Conservation (phyloP, 805 yeast genomes). For the Kurtzmaniella fragi region DNA sequence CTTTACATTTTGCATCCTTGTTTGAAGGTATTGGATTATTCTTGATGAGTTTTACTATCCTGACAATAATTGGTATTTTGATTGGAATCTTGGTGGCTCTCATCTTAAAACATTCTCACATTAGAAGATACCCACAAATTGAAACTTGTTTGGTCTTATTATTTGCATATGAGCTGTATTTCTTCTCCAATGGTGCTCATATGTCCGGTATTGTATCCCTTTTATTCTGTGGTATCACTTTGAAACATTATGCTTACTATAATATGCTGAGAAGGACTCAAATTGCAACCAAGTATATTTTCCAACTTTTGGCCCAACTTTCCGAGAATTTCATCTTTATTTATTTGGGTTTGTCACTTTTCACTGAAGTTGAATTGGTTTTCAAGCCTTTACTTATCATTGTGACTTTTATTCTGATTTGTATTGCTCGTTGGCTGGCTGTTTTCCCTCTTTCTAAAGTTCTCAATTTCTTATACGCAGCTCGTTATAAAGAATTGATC, state of each 20-base stretch:
- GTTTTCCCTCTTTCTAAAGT: slow-evolving; percentile 89
- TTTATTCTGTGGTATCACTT: slow-evolving; percentile 91
- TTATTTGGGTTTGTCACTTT: slow-evolving; percentile 86
- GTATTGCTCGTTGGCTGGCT: slow-evolving; percentile 95
- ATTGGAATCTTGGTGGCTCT: slow-evolving; percentile 88
- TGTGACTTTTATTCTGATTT: slow-evolving; percentile 82
- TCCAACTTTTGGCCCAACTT: slow-evolving; percentile 89
- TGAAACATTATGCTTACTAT: slow-evolving; percentile 94
- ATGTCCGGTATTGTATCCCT: slow-evolving; percentile 98
- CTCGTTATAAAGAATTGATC: slow-evolving; percentile 44
- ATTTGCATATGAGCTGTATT: slow-evolving; percentile 93
- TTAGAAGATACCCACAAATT: slow-evolving; percentile 92
- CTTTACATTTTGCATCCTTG: slow-evolving; percentile 64
- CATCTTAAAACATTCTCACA: slow-evolving; percentile 84
- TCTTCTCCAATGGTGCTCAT: slow-evolving; percentile 97
- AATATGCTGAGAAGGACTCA: slow-evolving; percentile 98
- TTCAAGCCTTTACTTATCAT: slow-evolving; percentile 92
- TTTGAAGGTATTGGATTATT: slow-evolving; percentile 94
- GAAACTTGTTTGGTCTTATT: slow-evolving; percentile 89
- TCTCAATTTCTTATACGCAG: slow-evolving; percentile 71
- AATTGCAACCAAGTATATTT: slow-evolving; percentile 90
- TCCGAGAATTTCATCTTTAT: slow-evolving; percentile 96
- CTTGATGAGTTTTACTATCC: slow-evolving; percentile 86
- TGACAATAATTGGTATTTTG: slow-evolving; percentile 82
- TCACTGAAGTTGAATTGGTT: slow-evolving; percentile 93